Evolutionary conservation across 805 yeast species (phyloP).

Genomic region (Ogataea naganishii): DNA sequence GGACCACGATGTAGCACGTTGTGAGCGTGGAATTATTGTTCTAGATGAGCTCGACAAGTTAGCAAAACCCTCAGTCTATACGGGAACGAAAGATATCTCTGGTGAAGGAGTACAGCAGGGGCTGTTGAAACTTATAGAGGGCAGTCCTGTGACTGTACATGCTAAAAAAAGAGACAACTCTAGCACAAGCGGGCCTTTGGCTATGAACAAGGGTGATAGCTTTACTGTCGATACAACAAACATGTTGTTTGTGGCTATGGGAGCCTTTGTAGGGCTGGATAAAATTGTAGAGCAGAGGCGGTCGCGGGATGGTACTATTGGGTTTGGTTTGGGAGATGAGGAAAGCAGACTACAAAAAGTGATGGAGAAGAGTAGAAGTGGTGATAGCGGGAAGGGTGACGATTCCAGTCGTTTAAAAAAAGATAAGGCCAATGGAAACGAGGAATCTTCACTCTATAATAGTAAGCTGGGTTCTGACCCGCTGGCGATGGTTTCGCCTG

Average conservation of each 20-base stretch:
- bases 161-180: slow-evolving; percentile 14
- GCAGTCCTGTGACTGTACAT: slow-evolving; percentile 40
- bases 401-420: no score
- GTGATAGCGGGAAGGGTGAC: no score
- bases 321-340: slow-evolving; percentile 12
- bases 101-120: slow-evolving; percentile 65
- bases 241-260: slow-evolving; percentile 48
- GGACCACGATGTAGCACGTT: slow-evolving; percentile 39
- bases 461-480: slow-evolving; percentile 31
- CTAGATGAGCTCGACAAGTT: slow-evolving; percentile 53
- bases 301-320: slow-evolving; percentile 15
- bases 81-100: slow-evolving; percentile 47
- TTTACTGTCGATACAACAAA: slow-evolving; percentile 46
- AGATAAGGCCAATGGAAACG: slow-evolving; percentile 1
- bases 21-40: slow-evolving; percentile 51
- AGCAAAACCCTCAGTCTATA: slow-evolving; percentile 36
- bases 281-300: slow-evolving; percentile 34
- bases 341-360: slow-evolving; percentile 1
- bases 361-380: no score
- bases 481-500: slow-evolving; percentile 38
- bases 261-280: slow-evolving; percentile 55
- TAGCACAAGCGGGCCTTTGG: no score
- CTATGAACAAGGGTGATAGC: slow-evolving; percentile 22
- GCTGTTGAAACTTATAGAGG: slow-evolving; percentile 46
- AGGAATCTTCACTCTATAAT: slow-evolving; percentile 15